A percentile compares a stretch with the other conserved stretches of the same genome.
phyloP scores from a whole-genome alignment of 345 rosid species.

The Populus nigra region DNA sequence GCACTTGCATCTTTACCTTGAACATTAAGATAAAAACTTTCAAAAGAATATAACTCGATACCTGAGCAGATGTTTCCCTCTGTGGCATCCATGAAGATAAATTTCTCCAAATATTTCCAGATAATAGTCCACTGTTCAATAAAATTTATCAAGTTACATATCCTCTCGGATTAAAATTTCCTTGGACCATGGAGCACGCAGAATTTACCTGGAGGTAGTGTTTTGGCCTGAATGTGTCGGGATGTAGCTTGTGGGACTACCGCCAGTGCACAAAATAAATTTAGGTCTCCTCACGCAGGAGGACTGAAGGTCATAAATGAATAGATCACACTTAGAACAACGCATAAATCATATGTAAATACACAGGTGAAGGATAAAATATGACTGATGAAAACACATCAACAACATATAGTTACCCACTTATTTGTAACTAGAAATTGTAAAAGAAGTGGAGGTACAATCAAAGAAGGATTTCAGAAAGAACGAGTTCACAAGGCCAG shows the following conservation, averaged over 20 bases:
- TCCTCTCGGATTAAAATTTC: background rate
- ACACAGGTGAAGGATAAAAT: constrained; percentile 6
- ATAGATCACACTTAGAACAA: constrained; percentile 1
- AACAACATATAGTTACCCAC: background rate
- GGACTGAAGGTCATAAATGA: constrained; percentile 47
- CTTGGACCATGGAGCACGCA: constrained; percentile 1
- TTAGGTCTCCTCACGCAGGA: constrained; percentile 78
- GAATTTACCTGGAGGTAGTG: constrained; percentile 54
- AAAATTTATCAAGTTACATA: constrained; percentile 20
- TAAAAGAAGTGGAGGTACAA: background rate
- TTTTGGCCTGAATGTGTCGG: constrained; percentile 66
- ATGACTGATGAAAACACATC: background rate
- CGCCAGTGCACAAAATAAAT: constrained; percentile 87
- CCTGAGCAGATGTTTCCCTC: constrained; percentile 67
- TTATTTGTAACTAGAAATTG: background rate
- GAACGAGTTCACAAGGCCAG: background rate
- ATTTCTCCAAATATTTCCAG: constrained; percentile 84
- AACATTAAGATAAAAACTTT: background rate
- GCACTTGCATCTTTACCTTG: background rate
- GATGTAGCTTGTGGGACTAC: constrained; percentile 58
- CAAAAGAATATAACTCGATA: constrained; percentile 20
- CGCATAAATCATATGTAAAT: background rate
- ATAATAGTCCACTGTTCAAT: constrained; percentile 57
- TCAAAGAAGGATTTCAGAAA: background rate
- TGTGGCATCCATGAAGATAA: constrained; percentile 86